Evolutionary conservation across 2,329 filamentous ascomycete species (phyloP).

Genomic region (Alternaria triticimaculans): DNA sequence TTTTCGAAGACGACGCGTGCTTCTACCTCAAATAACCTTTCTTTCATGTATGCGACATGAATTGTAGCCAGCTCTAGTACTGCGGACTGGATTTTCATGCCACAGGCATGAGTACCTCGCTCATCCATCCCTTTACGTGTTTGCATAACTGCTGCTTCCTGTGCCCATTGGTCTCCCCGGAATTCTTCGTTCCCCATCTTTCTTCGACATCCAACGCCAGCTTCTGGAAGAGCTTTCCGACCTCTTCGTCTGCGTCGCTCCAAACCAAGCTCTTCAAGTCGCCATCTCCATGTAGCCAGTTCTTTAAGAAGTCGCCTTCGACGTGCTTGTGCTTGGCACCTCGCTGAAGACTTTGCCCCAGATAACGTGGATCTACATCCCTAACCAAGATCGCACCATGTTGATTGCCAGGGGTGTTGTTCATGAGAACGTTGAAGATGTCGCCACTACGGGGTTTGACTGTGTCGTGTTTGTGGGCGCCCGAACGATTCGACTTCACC

Average conservation of each 20-base stretch:
- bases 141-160: constrained; percentile 10
- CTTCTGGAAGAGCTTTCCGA: constrained; percentile 32
- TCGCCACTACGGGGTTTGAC: constrained; percentile 23
- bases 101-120: constrained; percentile 31
- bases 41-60: background rate
- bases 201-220: constrained; percentile 26
- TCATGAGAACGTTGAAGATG: constrained; percentile 32
- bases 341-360: constrained; percentile 17
- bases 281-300: constrained; percentile 36
- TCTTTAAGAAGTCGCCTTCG: constrained; percentile 51
- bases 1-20: background rate
- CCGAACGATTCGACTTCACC: constrained; percentile 23
- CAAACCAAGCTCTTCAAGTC: constrained; percentile 23
- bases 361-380: constrained; percentile 35
- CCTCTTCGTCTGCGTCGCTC: constrained; percentile 24
- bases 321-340: constrained; percentile 45
- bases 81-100: constrained; percentile 10
- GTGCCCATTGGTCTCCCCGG: constrained; percentile 14
- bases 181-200: constrained; percentile 14
- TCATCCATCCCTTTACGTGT: constrained; percentile 26
- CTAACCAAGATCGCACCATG: constrained; percentile 24
- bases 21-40: background rate
- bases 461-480: constrained; percentile 15
- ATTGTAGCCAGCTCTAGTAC: background rate
- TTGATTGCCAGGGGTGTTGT: constrained; percentile 28